Percentiles rank a stretch among this genome's conserved stretches.
phyloP scores from a whole-genome alignment of 495 filamentous ascomycete species.

The Emericellopsis terricola region DNA sequence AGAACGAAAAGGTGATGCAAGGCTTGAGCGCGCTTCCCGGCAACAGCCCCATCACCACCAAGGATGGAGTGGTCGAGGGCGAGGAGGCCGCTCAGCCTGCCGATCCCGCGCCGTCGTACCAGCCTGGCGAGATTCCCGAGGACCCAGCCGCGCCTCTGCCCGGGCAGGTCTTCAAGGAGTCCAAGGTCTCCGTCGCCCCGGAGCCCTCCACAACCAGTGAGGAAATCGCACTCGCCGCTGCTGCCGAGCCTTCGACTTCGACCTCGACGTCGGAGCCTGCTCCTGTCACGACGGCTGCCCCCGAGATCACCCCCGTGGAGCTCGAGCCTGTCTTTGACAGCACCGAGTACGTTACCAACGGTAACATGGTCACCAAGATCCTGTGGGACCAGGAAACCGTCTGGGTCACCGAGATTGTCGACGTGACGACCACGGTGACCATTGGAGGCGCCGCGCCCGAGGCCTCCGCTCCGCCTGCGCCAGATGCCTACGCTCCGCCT shows the following conservation, averaged over 20 bases:
- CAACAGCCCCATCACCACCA: constrained; percentile 10
- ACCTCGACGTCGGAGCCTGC: constrained; percentile 2
- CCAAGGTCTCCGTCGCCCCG: constrained; percentile 9
- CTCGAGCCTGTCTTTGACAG: constrained; percentile 6
- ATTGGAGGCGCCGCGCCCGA: no score
- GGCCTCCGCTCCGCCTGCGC: no score
- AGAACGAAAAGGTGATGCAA: constrained; percentile 15
- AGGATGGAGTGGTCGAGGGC: background rate
- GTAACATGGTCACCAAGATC: constrained; percentile 20
- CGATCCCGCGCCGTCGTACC: constrained; percentile 6
- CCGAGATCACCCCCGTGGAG: constrained; percentile 6
- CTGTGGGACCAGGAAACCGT: constrained; percentile 25
- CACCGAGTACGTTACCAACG: constrained; percentile 24
- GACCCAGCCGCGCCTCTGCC: background rate
- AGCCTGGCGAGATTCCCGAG: constrained; percentile 1
- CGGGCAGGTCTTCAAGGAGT: constrained; percentile 1
- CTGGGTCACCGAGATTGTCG: constrained; percentile 18
- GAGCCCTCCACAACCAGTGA: constrained; percentile 3
- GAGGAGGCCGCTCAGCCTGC: constrained; percentile 18
- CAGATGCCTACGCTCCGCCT: no score
- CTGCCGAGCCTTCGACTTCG: no score
- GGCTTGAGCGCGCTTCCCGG: constrained; percentile 18
- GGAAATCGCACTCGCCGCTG: constrained; percentile 2
- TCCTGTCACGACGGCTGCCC: constrained; percentile 9
- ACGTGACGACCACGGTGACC: constrained; percentile 16